A percentile compares a stretch with the other conserved stretches of the same genome.
Conservation (phyloP, 495 filamentous ascomycete species). For the Aspergillus homomorphus region DNA sequence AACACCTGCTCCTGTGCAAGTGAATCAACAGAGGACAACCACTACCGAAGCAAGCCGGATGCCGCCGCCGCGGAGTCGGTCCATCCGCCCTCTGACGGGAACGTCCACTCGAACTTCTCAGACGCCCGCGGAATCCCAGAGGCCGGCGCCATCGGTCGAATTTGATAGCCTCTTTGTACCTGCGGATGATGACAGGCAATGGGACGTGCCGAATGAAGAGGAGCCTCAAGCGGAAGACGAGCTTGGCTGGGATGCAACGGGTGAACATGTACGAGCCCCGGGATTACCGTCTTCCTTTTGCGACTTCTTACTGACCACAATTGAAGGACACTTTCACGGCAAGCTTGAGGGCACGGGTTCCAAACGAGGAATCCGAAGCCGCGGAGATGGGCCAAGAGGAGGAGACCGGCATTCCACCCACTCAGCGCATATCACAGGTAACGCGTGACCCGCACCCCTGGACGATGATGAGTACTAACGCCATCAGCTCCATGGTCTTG, state of each 20-base stretch:
- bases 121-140: slow-evolving; percentile 34
- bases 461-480: slow-evolving; percentile 16
- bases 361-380: slow-evolving; percentile 18
- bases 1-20: slow-evolving; percentile 23
- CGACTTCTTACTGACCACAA: slow-evolving; percentile 16
- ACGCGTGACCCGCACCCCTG: background rate
- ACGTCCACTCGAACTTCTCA: slow-evolving; percentile 24
- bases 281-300: slow-evolving; percentile 7
- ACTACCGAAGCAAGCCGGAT: slow-evolving; percentile 16
- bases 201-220: slow-evolving; percentile 77
- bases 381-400: slow-evolving; percentile 22
- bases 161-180: slow-evolving; percentile 77
- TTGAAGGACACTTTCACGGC: slow-evolving; percentile 31
- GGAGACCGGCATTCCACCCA: slow-evolving; percentile 47
- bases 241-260: slow-evolving; percentile 78
- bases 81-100: slow-evolving; percentile 38
- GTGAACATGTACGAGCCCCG: slow-evolving; percentile 35
- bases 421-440: slow-evolving; percentile 52
- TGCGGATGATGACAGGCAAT: slow-evolving; percentile 68
- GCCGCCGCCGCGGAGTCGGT: slow-evolving; percentile 27
- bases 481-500: slow-evolving; percentile 39
- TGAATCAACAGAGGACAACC: slow-evolving; percentile 12
- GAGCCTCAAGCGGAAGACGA: slow-evolving; percentile 63
- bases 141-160: slow-evolving; percentile 58
- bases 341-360: slow-evolving; percentile 24